Percentiles rank a stretch among this genome's conserved stretches.
phyloP scores from a whole-genome alignment of 2,329 filamentous ascomycete genomes.

The Penicillium sp. region DNA sequence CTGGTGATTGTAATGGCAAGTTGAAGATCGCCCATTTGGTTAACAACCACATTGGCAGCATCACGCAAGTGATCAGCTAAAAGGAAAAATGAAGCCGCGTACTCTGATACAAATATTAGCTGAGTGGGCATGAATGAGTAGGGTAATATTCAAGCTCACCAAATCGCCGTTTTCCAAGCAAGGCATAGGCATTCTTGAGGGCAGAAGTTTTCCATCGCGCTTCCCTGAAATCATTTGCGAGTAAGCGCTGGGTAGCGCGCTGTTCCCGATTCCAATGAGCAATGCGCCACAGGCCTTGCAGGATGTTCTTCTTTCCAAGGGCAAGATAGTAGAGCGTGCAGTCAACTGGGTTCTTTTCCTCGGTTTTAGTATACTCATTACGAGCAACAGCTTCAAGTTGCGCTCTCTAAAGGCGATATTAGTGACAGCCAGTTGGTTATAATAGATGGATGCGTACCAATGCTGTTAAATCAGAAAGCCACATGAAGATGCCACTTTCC shows the following conservation, averaged over 20 bases:
- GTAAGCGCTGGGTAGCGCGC: slow-evolving; percentile 72
- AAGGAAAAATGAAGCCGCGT: slow-evolving; percentile 94
- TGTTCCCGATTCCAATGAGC: slow-evolving; percentile 89
- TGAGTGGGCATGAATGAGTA: background rate
- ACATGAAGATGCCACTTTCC: slow-evolving; percentile 92
- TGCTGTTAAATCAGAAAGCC: slow-evolving; percentile 77
- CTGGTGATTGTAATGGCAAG: slow-evolving; percentile 86
- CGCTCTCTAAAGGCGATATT: slow-evolving; percentile 55
- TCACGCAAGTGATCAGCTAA: slow-evolving; percentile 83
- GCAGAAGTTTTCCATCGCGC: slow-evolving; percentile 86
- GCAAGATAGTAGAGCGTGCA: slow-evolving; percentile 93
- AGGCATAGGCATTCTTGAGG: slow-evolving; percentile 92
- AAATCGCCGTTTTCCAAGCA: slow-evolving; percentile 88
- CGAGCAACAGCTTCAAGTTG: slow-evolving; percentile 91
- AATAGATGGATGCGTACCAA: slow-evolving; percentile 63
- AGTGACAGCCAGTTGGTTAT: background rate
- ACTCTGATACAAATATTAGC: slow-evolving; percentile 61
- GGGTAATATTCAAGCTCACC: slow-evolving; percentile 53
- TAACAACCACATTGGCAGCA: slow-evolving; percentile 82
- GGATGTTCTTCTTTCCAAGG: slow-evolving; percentile 83
- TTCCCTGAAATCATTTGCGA: slow-evolving; percentile 90
- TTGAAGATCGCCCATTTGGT: slow-evolving; percentile 85
- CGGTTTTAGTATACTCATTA: slow-evolving; percentile 88
- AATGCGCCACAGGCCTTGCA: slow-evolving; percentile 94
- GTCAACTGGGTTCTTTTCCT: slow-evolving; percentile 86